These are phyloP conservation scores for Macrolepiota albuminosa DNA, from an alignment of 768 basidiomycete genomes.

Conservation along the genomic window DNA sequence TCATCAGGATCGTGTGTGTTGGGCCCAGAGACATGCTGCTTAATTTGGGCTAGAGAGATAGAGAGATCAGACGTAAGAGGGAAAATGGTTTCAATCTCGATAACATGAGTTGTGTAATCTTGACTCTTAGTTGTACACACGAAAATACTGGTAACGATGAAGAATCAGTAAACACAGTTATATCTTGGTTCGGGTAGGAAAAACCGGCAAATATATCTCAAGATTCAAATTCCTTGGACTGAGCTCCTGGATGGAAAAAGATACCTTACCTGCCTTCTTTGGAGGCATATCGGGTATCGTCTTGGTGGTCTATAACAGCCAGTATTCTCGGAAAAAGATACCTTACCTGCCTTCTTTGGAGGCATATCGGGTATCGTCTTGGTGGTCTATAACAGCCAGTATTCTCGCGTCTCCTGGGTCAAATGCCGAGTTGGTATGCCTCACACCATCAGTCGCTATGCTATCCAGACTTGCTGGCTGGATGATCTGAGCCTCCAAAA, in stretches of 20 bases:
- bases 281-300: background rate
- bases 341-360: constrained; percentile 3
- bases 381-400: constrained; percentile 49
- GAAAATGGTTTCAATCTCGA: constrained; percentile 45
- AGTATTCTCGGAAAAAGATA: constrained; percentile 41
- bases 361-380: constrained; percentile 4
- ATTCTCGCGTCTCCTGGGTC: constrained; percentile 28
- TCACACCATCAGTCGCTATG: background rate
- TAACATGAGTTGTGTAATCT: constrained; percentile 23
- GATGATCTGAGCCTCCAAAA: constrained; percentile 35
- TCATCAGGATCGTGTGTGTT: constrained; percentile 11
- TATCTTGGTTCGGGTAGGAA: background rate
- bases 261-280: constrained; percentile 1
- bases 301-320: constrained; percentile 46
- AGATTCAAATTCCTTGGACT: background rate
- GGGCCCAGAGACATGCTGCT: constrained; percentile 32
- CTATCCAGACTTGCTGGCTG: background rate
- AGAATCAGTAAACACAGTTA: background rate
- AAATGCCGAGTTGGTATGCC: background rate
- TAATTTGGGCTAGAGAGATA: constrained; percentile 54
- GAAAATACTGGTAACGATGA: constrained; percentile 35
- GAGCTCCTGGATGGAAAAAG: background rate
- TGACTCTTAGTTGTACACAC: constrained; percentile 37
- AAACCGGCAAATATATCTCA: background rate
- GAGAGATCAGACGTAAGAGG: constrained; percentile 53